Evolutionary conservation across 2,329 filamentous ascomycete species (phyloP).

Genomic region (Aspergillus brasiliensis): DNA sequence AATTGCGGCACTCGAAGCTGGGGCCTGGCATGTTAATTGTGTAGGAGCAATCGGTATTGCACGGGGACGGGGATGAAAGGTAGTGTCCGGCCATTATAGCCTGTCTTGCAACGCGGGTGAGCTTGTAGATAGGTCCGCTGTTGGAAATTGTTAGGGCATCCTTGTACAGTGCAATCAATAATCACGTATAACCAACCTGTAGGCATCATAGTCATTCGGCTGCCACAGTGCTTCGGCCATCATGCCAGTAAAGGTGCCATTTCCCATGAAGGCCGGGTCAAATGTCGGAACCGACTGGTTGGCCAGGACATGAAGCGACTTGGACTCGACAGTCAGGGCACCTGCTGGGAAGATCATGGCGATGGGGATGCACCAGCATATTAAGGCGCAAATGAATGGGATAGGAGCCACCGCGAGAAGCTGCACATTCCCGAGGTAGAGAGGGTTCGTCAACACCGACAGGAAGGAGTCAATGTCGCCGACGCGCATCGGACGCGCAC

Average conservation of each 20-base stretch:
- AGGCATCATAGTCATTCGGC: neutral
- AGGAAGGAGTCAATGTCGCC: constrained; percentile 1
- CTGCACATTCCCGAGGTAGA: neutral
- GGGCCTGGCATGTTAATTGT: neutral
- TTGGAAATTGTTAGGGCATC: neutral
- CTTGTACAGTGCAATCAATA: neutral
- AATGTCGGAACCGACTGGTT: constrained; percentile 1
- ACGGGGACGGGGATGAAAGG: neutral
- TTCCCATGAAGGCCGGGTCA: neutral
- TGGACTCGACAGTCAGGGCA: neutral
- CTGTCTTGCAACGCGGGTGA: neutral
- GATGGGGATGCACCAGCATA: constrained; percentile 2
- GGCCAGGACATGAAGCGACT: neutral
- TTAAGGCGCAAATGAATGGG: neutral
- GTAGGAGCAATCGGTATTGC: neutral
- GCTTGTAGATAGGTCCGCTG: neutral
- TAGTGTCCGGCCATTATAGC: constrained; percentile 1
- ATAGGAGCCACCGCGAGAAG: neutral
- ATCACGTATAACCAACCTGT: neutral
- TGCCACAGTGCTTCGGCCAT: constrained; percentile 5
- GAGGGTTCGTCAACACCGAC: neutral
- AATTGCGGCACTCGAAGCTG: neutral
- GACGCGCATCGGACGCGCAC: constrained; percentile 1
- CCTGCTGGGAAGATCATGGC: constrained; percentile 4
- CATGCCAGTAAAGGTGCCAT: neutral